These are phyloP conservation scores for Cladosporium sphaerospermum DNA, from an alignment of 2,329 filamentous ascomycete genomes.

Conservation along the genomic window DNA sequence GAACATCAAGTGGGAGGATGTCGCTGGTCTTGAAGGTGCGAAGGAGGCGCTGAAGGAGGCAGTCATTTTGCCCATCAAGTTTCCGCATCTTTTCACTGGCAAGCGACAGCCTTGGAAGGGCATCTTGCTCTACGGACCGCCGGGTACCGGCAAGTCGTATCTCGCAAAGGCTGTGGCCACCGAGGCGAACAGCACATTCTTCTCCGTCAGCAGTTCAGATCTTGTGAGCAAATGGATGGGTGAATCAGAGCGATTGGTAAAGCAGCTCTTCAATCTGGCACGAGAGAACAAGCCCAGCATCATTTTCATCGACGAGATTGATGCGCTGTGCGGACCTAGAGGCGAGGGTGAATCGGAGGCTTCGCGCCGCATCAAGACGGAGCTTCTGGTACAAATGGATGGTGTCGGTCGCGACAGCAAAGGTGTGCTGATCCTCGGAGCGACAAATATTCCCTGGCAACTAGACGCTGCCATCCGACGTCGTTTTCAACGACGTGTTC, in stretches of 20 bases:
- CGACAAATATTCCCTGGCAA: constrained; percentile 98
- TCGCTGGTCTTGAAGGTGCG: constrained; percentile 85
- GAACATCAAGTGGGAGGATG: constrained; percentile 96
- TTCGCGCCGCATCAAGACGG: constrained; percentile 94
- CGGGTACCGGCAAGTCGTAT: constrained; percentile 96
- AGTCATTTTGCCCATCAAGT: constrained; percentile 95
- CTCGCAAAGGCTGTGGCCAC: constrained; percentile 95
- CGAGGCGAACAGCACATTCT: constrained; percentile 98
- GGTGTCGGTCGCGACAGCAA: constrained; percentile 94
- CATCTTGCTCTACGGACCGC: constrained; percentile 90
- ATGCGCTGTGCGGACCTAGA: constrained; percentile 88
- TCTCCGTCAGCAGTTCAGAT: constrained; percentile 95
- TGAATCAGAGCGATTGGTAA: constrained; percentile 98
- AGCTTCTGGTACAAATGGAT: constrained; percentile 98
- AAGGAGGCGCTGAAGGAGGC: constrained; percentile 98
- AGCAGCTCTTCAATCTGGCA: constrained; percentile 95
- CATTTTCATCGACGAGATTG: constrained; percentile 98
- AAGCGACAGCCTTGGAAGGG: constrained; percentile 98
- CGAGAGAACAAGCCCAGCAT: constrained; percentile 97
- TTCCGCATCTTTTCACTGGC: constrained; percentile 90
- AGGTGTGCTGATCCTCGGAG: constrained; percentile 88
- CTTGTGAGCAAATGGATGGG: constrained; percentile 99
- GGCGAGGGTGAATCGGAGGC: constrained; percentile 96
- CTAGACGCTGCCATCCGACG: constrained; percentile 91
- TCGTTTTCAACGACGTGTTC: constrained; percentile 91